Evolutionary conservation across 371 early-diverging fungal species (phyloP), one percentile per base, ranked within the genome.

Genomic region (Actinomucor elegans): DNA sequence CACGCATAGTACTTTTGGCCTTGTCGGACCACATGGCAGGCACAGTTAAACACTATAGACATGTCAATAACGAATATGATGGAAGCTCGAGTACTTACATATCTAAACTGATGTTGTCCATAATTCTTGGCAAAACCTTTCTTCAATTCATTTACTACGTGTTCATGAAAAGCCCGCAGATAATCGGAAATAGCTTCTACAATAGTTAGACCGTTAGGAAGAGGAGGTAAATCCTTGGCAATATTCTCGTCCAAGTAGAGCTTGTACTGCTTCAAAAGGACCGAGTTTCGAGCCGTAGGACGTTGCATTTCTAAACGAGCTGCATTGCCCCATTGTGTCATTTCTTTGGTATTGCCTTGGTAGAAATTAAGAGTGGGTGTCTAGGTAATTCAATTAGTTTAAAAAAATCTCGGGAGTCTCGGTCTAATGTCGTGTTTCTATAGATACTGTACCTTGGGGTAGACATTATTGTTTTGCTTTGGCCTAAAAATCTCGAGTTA

Each of bases 11-110:
- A 43, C 62, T 69, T 56, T 79, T 81, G 34, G 79, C 75, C 17
- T 62, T 56, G 43, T 81, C 79, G 49, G 69, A 66, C 71, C 76
- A 78, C 70, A 75, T 77, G 33, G 79, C 79, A 29, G 79, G 79
- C 6, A 81, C 77, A 5, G 81, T 81, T 32, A 81, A 59, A 60
- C 76, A 79, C 59, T 76, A 65, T 4, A 11, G 5, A 20, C 17
- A 35, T 14, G 24, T 14, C 36, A 12, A 14, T 11, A 5, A 10
- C 11, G 17, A 11, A 11, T 11, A 27, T n/a, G 18, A 20, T 5
- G 2, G 11, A 23, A 14, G 6, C 8, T 28, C 15, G 7, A 8
- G 31, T 12, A 47, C 47, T 63, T 63, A 63, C 63, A 49, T 71
- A 71, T 40, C 71, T 67, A 50, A 63, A 73, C 29, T 75, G 76